Conservation (phyloP, 352 stramenopile genomes). For the Phytophthora litchii region DNA sequence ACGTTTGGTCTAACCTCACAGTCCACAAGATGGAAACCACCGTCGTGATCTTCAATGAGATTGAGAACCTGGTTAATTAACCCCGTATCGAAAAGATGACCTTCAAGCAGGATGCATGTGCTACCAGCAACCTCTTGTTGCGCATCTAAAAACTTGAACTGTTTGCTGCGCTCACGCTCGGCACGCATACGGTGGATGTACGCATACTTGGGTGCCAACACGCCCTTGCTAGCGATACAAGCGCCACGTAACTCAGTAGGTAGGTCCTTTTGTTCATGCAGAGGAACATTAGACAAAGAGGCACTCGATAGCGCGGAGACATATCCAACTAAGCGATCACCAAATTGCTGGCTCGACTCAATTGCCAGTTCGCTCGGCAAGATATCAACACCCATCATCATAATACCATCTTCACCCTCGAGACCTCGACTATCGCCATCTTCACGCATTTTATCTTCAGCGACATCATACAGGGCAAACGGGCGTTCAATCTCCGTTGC, state of each 20-base stretch:
- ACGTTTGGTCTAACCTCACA: conserved; percentile 90
- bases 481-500: conserved; percentile 94
- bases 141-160: conserved; percentile 66
- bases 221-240: conserved; percentile 91
- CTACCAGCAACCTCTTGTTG: conserved; percentile 78
- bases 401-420: conserved; percentile 70
- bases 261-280: conserved; percentile 60
- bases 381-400: conserved; percentile 96
- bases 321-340: conserved; percentile 91
- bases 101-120: conserved; percentile 85
- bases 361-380: conserved; percentile 93
- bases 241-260: conserved; percentile 86
- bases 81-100: conserved; percentile 96
- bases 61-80: conserved; percentile 97
- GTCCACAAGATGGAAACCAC: conserved; percentile 91
- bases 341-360: conserved; percentile 96
- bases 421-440: conserved; percentile 55
- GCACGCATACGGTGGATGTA: conserved; percentile 94
- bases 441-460: conserved; percentile 69
- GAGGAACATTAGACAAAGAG: conserved; percentile 57
- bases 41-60: conserved; percentile 89
- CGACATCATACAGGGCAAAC: conserved; percentile 92
- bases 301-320: conserved; percentile 60
- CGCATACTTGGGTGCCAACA: conserved; percentile 84
- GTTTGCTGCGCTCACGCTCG: conserved; percentile 76